Conservation (phyloP, 106 monocot species). For the Dendrobium nobile region DNA sequence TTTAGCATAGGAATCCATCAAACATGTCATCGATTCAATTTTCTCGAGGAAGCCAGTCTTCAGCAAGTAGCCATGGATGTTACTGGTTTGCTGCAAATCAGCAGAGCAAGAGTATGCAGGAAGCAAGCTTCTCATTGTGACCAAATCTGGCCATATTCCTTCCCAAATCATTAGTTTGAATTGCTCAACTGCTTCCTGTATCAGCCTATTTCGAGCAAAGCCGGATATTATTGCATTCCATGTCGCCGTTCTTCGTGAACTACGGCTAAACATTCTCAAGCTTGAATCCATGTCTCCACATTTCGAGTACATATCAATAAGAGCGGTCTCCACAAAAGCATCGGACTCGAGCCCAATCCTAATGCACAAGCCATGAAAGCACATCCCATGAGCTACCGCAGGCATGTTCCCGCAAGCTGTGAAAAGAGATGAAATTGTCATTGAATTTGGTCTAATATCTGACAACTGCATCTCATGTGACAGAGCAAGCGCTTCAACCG, state of each 20-base stretch:
- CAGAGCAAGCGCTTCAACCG: conserved; percentile 31
- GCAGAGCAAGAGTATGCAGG: conserved; percentile 57
- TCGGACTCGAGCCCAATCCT: conserved; percentile 33
- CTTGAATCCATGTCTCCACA: conserved; percentile 24
- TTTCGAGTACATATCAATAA: conserved; percentile 58
- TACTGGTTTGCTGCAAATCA: conserved; percentile 32
- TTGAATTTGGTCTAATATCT: conserved; percentile 42
- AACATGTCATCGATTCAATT: conserved; percentile 37
- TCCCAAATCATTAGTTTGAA: conserved; percentile 48
- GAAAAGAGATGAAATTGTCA: conserved; percentile 52
- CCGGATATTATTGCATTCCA: conserved; percentile 76
- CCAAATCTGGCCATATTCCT: conserved; percentile 23
- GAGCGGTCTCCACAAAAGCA: conserved; percentile 59
- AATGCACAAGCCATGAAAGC: conserved; percentile 48
- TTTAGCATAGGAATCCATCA: conserved; percentile 64
- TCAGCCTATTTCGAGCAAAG: conserved; percentile 17
- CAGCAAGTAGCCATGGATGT: conserved; percentile 47
- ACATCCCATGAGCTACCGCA: conserved; percentile 29
- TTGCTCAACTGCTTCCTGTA: conserved; percentile 25
- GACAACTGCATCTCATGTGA: conserved; percentile 29
- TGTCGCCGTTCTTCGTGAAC: conserved; percentile 45
- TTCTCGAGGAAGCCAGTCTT: conserved; percentile 30
- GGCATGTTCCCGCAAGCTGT: conserved; percentile 31
- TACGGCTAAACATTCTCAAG: conserved; percentile 16
- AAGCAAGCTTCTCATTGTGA: conserved; percentile 58